Evolutionary conservation across 768 basidiomycete genomes (phyloP), one percentile per base, ranked within the genome.

Genomic region (Pleurotus platypus): DNA sequence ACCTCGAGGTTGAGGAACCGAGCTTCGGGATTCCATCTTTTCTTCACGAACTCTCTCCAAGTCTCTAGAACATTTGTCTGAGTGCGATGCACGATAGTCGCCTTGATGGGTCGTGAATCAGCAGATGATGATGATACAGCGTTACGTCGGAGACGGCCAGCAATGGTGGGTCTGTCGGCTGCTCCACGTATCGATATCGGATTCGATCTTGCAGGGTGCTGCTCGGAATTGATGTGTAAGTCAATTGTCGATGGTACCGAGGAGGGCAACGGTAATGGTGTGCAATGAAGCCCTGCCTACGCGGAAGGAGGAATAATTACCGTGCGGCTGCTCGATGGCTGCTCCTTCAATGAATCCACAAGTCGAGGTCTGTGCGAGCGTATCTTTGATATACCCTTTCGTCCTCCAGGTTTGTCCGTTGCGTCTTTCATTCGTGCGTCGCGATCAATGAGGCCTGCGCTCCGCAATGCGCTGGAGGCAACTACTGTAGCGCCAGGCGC

Each of bases 1-100:
- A 92, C 92, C 77, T 92, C 89, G 54, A 94, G 83, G 67, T 94
- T 90, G 40, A 94, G 76, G 67, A 86, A 91, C 62, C 79, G 82
- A 2, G 73, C 67, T 49, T 89, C 83, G 1, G 84, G 67, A 69
- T 90, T 85, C 78, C 84, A 94, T 50, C 92, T 80, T 58, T 76
- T 83, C 60, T 83, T 71, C 39, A 94, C 86, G 63, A 93, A 80
- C 63, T 88, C 81, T 64, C 80, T 79, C 89, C 90, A 92, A n/a
- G 82, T 69, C 57, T 90, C 86, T 24, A 93, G 71, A 24, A 69
- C 74, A 70, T 70, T 76, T 37, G 64, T 62, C 57, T 62, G 49
- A 43, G 62, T 51, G 20, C 62, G 65, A 40, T 67, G 58, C 12
- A 70, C 67, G 40, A 66, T 60, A 55, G 60, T 40, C 38, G 62